phyloP scores from a whole-genome alignment of 2,329 filamentous ascomycete species.

The Fusarium oligoseptatum region DNA sequence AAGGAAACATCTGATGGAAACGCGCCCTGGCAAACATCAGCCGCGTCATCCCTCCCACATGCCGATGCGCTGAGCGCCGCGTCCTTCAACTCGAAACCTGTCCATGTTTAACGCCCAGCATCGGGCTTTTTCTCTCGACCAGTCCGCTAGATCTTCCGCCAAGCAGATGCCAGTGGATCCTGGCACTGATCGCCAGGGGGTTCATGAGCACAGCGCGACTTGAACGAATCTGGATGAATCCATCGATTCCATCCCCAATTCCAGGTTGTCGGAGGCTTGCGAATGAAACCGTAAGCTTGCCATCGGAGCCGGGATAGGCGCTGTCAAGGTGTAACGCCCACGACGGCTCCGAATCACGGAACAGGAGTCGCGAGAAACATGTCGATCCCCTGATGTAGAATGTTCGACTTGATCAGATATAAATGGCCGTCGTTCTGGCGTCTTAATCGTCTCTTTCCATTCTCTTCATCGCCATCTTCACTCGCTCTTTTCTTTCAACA shows the following conservation, averaged over 20 bases:
- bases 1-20: slow-evolving; percentile 40
- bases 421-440: slow-evolving; percentile 28
- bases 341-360: slow-evolving; percentile 20
- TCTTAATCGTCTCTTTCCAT: slow-evolving; percentile 18
- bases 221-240: slow-evolving; percentile 15
- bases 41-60: slow-evolving; percentile 42
- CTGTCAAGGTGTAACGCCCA: slow-evolving; percentile 30
- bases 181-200: slow-evolving; percentile 40
- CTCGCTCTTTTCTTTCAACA: slow-evolving; percentile 41
- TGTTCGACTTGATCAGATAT: slow-evolving; percentile 30
- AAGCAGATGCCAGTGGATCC: slow-evolving; percentile 36
- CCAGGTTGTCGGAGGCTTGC: slow-evolving; percentile 31
- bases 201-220: neutral
- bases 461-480: slow-evolving; percentile 42
- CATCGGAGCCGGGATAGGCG: slow-evolving; percentile 32
- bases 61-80: slow-evolving; percentile 13
- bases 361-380: slow-evolving; percentile 23
- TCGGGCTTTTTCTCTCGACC: slow-evolving; percentile 21
- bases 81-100: slow-evolving; percentile 40
- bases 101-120: slow-evolving; percentile 19
- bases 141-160: slow-evolving; percentile 41
- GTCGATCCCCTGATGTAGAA: slow-evolving; percentile 15
- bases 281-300: slow-evolving; percentile 43
- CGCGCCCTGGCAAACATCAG: slow-evolving; percentile 32
- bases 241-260: slow-evolving; percentile 23